Evolutionary conservation across 495 filamentous ascomycete species (phyloP).

Genomic region (Physcia stellaris): DNA sequence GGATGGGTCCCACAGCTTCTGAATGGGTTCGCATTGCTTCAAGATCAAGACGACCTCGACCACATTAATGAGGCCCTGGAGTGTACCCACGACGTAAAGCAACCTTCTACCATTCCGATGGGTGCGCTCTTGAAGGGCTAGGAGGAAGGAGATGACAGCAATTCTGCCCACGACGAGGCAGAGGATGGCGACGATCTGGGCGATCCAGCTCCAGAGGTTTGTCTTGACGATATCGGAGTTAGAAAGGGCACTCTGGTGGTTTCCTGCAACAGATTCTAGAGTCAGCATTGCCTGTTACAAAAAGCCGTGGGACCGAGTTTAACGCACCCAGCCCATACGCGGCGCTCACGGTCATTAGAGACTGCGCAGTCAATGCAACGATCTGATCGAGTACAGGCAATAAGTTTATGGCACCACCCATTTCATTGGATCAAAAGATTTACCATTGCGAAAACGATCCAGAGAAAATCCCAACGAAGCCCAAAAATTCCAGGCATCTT

Average conservation of each 20-base stretch:
- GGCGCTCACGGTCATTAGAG: constrained; percentile 15
- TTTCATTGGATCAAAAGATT: too few species aligned
- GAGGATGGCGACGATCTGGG: constrained; percentile 18
- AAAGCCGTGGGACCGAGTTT: too few species aligned
- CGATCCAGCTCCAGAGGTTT: constrained; percentile 21
- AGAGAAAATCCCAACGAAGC: too few species aligned
- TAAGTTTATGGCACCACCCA: too few species aligned
- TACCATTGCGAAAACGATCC: too few species aligned
- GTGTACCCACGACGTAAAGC: constrained; percentile 18
- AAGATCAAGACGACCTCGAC: constrained; percentile 16
- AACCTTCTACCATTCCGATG: constrained; percentile 11
- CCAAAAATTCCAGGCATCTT: too few species aligned
- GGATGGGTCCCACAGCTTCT: constrained; percentile 16
- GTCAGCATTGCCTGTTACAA: too few species aligned
- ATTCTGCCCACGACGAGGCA: constrained; percentile 16
- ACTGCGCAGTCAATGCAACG: constrained; percentile 12
- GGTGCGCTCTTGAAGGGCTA: constrained; percentile 18
- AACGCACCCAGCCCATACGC: constrained; percentile 18
- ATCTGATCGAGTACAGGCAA: too few species aligned
- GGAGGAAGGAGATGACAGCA: constrained; percentile 22
- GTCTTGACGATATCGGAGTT: constrained; percentile 9
- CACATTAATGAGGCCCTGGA: constrained; percentile 16
- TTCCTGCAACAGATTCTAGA: too few species aligned
- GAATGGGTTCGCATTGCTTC: constrained; percentile 17
- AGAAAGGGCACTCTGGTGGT: constrained; percentile 14